Base-by-base conservation (phyloP, 306 rosid genomes). In the Quercus berberidifolia region DNA sequence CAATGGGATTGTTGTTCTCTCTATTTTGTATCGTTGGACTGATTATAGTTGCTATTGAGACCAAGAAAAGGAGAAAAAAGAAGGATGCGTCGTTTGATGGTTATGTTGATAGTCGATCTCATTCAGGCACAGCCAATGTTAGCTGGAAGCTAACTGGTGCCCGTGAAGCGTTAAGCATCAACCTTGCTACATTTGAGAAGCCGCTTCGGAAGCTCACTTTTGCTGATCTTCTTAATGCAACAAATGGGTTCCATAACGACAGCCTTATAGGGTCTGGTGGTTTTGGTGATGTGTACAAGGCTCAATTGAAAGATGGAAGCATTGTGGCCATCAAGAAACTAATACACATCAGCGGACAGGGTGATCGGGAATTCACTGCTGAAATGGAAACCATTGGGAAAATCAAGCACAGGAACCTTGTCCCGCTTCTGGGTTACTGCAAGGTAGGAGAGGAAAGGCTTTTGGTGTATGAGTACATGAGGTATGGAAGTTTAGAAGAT, bases 351-450 rank as follows among this genome's bases (percentile, higher is more conserved):
- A 96, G 99, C 1, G 99, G 99, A 57, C 99, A 96, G 80, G 99
- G 99, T 54, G 99, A 96, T 82, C 83, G 99, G 13, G 98, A 96
- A 74, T 96, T 93, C 90, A 96, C 96, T 12, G 99, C 99, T 30
- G 99, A 96, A 74, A 96, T 96, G 99, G 99, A 96, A 83, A 96
- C 99, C 33, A 96, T 96, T 25, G 99, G 99, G 77, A 93, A 91
- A 81, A 91, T 96, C 90, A 96, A 96, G 85, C 97, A 96, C 83
- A 82, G 98, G 73, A 96, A 96, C 83, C 91, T 96, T 9, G 99
- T 93, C 67, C 94, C 99, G 14, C 93, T 95, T 41, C 89, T 95
- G 26, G 99, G 99, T 7, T 95, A 93, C 84, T 96, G 99, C 85
- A 96, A 93, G 74, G 98, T 93, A 41, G 92, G 91, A 26, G 99